These are phyloP conservation scores for Arthroderma sp. DNA, from an alignment of 2,329 filamentous ascomycete genomes.

Conservation along the genomic window DNA sequence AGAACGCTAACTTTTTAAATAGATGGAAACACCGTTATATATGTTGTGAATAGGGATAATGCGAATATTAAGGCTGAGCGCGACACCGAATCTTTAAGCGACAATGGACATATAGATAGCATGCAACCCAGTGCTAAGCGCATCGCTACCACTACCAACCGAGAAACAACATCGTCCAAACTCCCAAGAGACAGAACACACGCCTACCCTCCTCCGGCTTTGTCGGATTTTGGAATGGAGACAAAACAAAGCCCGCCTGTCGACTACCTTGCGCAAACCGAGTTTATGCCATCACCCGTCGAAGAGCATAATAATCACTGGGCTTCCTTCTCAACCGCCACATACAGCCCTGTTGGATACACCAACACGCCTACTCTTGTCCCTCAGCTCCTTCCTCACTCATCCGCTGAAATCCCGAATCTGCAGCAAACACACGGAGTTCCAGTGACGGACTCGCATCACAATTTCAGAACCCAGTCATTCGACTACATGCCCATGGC, in stretches of 20 bases:
- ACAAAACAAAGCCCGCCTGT: background rate
- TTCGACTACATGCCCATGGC: slow-evolving; percentile 2
- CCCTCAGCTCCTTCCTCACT: background rate
- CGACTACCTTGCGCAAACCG: slow-evolving; percentile 1
- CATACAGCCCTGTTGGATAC: slow-evolving; percentile 1
- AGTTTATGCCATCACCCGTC: slow-evolving; percentile 2
- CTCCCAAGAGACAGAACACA: background rate
- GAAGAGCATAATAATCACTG: slow-evolving; percentile 2
- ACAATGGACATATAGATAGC: background rate
- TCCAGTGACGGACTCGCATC: background rate
- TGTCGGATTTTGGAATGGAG: slow-evolving; percentile 1
- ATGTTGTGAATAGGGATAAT: slow-evolving; percentile 25
- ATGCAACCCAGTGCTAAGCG: too few relatives aligned
- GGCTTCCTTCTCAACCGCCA: slow-evolving; percentile 1
- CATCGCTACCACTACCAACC: too few relatives aligned
- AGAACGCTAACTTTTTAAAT: background rate
- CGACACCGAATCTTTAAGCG: slow-evolving; percentile 6
- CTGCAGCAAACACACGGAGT: slow-evolving; percentile 1
- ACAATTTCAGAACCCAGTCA: slow-evolving; percentile 1
- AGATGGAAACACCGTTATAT: slow-evolving; percentile 26
- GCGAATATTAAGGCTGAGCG: slow-evolving; percentile 11
- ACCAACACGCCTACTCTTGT: background rate
- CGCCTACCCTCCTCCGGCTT: background rate
- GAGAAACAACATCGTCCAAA: background rate
- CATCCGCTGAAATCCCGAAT: background rate